Base-by-base conservation (phyloP, 805 yeast genomes). In the Scheffersomyces spartinae region DNA sequence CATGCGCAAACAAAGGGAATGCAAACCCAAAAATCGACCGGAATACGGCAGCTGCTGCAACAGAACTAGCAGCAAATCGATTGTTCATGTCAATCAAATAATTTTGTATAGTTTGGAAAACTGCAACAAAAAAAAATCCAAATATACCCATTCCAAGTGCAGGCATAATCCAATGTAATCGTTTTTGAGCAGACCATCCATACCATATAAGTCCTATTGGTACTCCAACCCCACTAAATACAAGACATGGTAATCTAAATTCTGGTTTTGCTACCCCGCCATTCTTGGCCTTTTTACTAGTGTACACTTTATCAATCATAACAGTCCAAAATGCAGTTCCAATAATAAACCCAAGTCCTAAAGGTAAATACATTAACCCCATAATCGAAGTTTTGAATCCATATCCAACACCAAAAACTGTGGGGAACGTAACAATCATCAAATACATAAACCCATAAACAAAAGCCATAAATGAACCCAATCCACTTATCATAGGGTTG, bases 1-100 rank as follows among this genome's bases (percentile, higher is more conserved):
- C 51, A 6, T 58, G 47, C 3, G 78, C 80, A 45, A 74, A 73
- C 20, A 76, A 49, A 5, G 85, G 91, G 53, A 79, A 75, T 7
- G 68, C 59, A 28, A 74, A 78, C 1, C 86, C 88, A 40, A 78
- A 64, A 21, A 66, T 44, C 4, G 83, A 72, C 39, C 91, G 58
- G 39, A 73, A 66, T 33, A 77, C 65, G 0, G 83, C 71, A 3
- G 78, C 79, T 0, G 83, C 78, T 0, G 78, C 78, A 17, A 72
- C 63, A 1, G 78, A 66, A n/a, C 77, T 66, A 0, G 85, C 85
- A 0, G 84, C 70, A 38, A 66, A 74, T 28, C 68, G 54, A 16
- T 79, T 72, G 42, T 74, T 77, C 61, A 75, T 70, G 34, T 79
- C 85, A 25, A 80, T 76, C 36, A 80, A 53, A 39, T 80, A 80